Evolutionary conservation across 2,329 filamentous ascomycete species (phyloP), one percentile per base, ranked within the genome.

Genomic region (Aspergillus novoparasiticus): DNA sequence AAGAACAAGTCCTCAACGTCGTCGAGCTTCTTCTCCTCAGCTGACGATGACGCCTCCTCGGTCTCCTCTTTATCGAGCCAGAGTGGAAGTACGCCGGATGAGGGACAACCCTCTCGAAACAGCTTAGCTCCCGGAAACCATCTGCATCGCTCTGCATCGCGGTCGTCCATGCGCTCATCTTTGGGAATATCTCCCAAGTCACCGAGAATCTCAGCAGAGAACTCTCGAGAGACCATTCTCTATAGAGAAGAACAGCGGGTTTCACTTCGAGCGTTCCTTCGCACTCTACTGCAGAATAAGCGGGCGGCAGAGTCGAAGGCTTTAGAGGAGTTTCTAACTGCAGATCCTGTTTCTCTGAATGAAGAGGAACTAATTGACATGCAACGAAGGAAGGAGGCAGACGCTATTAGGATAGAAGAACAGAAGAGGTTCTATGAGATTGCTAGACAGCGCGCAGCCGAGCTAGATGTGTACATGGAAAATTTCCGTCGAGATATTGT

Each of bases 391-490:
- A 96, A 94, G 77, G 85, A 87, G 14, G 89, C 97, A 78, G 95
- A 99, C 71, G 89, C 92, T 75, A 91, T 91, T 77, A 89, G 95
- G 51, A 86, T 98, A 58, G 92, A 96, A 72, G 95, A 99, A 78
- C 95, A 99, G 76, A 91, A 89, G 75, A 87, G 89, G 68, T 99
- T 99, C 76, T 99, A 97, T 77, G 94, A 99, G 75, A 94, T 99
- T 74, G 95, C 95, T 10, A 85, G 93, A 68, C 89, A 93, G 77
- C 88, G 95, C 68, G 95, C 95, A 1, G 90, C 92, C 6, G 95
- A 98, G 73, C 84, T 99, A 57, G 95, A 99, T 78, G 92, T 96
- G 28, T 97, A 98, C 76, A 99, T 99, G 95, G 95, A 99, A 79
- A 86, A 86, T 64, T 90, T 90, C 76, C 82, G 88, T 54, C 80